A percentile compares a stretch with the other conserved stretches of the same genome.
Evolutionary conservation across 163 green algal genomes (phyloP).

Genomic region (Volvox carteri): DNA sequence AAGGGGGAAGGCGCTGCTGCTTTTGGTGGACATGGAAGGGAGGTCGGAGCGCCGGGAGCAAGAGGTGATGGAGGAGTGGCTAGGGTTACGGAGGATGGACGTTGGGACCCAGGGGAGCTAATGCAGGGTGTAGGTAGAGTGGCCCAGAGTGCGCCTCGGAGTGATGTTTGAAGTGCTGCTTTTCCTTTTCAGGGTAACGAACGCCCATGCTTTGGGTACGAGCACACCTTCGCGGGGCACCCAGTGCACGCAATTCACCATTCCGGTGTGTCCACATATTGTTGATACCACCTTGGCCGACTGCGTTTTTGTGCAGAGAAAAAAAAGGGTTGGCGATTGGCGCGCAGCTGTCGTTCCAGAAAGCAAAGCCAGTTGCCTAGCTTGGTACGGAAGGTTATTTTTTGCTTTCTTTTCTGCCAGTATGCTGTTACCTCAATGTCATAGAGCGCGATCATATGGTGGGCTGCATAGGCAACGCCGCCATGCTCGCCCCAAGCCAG

Average conservation of each 20-base stretch:
- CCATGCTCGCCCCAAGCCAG: conserved; percentile 81
- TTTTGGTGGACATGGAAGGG: too few relatives aligned
- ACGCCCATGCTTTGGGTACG: too few relatives aligned
- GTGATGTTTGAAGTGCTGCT: too few relatives aligned
- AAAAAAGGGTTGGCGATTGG: neutral
- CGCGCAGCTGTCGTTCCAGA: neutral
- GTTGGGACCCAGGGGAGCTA: too few relatives aligned
- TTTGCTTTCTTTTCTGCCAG: neutral
- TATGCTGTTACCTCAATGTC: conserved; percentile 72
- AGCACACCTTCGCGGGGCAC: conserved; percentile 52
- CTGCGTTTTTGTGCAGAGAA: conserved; percentile 56
- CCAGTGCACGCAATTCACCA: conserved; percentile 84
- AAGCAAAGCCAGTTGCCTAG: neutral
- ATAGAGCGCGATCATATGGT: conserved; percentile 84
- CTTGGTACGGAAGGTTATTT: neutral
- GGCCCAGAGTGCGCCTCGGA: too few relatives aligned
- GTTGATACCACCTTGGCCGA: conserved; percentile 68
- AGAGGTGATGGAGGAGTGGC: too few relatives aligned
- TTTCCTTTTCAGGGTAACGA: too few relatives aligned
- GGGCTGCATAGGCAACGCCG: conserved; percentile 84
- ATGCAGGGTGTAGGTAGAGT: too few relatives aligned
- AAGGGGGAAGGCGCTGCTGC: too few relatives aligned
- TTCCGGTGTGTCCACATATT: conserved; percentile 78
- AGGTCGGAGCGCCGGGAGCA: too few relatives aligned
- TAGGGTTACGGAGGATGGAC: too few relatives aligned